Evolutionary conservation across 345 rosid species (phyloP).

Genomic region (Hibiscus tridactylites): DNA sequence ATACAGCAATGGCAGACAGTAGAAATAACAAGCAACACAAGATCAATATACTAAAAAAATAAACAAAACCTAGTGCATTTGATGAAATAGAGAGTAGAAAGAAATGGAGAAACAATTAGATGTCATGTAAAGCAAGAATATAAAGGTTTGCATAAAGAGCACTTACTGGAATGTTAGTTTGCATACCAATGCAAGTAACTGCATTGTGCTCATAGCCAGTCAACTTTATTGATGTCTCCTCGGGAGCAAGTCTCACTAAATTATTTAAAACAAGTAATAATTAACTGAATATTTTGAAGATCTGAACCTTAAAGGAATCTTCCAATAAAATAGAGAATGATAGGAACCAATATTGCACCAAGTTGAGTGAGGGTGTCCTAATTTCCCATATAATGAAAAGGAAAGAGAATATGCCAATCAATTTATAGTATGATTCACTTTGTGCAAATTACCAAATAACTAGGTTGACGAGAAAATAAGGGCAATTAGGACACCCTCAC

Average conservation of each 20-base stretch:
- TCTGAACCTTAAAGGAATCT: background rate
- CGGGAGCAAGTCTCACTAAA: constrained; percentile 95
- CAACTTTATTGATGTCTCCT: constrained; percentile 58
- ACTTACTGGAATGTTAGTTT: constrained; percentile 67
- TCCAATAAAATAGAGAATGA: background rate
- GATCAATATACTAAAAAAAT: background rate
- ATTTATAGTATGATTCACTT: background rate
- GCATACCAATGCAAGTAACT: constrained; percentile 81
- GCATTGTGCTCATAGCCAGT: constrained; percentile 84
- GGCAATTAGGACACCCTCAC: background rate
- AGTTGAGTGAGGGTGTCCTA: background rate
- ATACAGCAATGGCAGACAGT: background rate
- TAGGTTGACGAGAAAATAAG: background rate
- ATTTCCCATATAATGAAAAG: background rate
- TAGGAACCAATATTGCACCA: background rate
- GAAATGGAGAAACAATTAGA: background rate
- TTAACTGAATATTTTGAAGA: background rate
- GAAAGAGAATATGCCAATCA: background rate
- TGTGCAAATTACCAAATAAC: background rate
- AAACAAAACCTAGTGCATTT: background rate
- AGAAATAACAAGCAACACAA: background rate
- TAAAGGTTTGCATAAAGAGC: constrained; percentile 6
- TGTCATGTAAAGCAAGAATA: background rate
- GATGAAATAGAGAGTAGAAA: constrained; percentile 5
- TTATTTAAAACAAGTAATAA: background rate